Percentiles rank a stretch among this genome's conserved stretches.
phyloP scores from a whole-genome alignment of 768 basidiomycete species.

The Terana coerulea region DNA sequence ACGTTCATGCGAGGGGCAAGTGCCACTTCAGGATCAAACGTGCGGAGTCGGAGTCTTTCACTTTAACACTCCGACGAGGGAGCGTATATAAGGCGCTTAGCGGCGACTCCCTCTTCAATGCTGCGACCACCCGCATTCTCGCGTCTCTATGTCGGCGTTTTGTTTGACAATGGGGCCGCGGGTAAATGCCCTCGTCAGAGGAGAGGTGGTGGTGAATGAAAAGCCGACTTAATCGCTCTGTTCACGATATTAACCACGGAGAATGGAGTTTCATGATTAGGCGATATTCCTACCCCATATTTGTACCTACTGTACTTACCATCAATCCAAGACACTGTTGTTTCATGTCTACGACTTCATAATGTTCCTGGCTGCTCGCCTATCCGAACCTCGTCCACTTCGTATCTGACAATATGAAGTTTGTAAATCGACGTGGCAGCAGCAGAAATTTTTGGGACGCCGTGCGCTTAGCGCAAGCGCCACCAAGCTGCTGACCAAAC shows the following conservation, averaged over 20 bases:
- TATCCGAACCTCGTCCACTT: too few relatives aligned
- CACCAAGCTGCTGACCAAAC: background rate
- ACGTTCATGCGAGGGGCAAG: background rate
- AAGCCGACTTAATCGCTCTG: constrained; percentile 82
- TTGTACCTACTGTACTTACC: background rate
- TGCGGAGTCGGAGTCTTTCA: constrained; percentile 9
- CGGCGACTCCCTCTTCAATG: constrained; percentile 25
- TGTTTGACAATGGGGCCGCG: constrained; percentile 51
- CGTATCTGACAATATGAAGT: background rate
- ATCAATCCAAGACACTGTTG: background rate
- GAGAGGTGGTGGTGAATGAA: constrained; percentile 47
- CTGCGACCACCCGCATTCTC: constrained; percentile 46
- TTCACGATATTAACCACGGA: constrained; percentile 59
- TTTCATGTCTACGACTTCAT: too few relatives aligned
- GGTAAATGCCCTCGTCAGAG: constrained; percentile 35
- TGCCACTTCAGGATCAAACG: background rate
- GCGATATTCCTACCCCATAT: constrained; percentile 43
- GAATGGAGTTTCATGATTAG: constrained; percentile 86
- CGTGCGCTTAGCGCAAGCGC: background rate
- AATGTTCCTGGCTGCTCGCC: too few relatives aligned
- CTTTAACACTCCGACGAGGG: constrained; percentile 26
- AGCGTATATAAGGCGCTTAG: constrained; percentile 11
- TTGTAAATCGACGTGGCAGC: background rate
- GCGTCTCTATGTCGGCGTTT: constrained; percentile 52
- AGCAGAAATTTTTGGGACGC: background rate